Percentiles rank a stretch among this genome's conserved stretches.
Evolutionary conservation across 2,329 filamentous ascomycete genomes (phyloP).

Genomic region (Colletotrichum euphorbiae): DNA sequence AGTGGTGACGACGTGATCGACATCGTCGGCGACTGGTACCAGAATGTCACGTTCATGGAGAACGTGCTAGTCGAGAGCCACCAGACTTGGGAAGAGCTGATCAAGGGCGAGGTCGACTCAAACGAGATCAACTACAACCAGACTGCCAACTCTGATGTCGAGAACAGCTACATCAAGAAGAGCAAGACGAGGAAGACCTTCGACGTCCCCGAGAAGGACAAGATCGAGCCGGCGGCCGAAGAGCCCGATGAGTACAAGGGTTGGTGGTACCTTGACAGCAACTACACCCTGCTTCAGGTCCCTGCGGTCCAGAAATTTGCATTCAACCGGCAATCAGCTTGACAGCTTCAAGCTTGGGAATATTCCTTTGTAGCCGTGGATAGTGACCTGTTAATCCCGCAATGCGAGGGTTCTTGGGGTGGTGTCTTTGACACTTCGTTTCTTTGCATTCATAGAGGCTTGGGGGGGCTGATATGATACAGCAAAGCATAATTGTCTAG

Average conservation of each 20-base stretch:
- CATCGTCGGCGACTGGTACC: constrained; percentile 52
- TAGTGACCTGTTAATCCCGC: too few species aligned
- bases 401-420: too few species aligned
- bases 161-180: constrained; percentile 49
- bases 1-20: constrained; percentile 50
- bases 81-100: constrained; percentile 53
- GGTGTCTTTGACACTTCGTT: background rate
- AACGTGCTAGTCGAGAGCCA: constrained; percentile 52
- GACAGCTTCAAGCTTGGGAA: background rate
- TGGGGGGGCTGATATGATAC: background rate
- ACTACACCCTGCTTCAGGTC: constrained; percentile 47
- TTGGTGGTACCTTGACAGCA: constrained; percentile 53
- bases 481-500: background rate
- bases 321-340: constrained; percentile 13
- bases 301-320: background rate
- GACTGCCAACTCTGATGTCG: constrained; percentile 48
- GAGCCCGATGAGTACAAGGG: constrained; percentile 49
- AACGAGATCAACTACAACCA: constrained; percentile 56
- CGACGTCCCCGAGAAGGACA: constrained; percentile 46
- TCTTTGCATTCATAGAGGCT: background rate
- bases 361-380: background rate
- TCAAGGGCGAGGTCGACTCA: constrained; percentile 51
- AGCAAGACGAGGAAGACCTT: constrained; percentile 48
- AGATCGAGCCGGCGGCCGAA: constrained; percentile 46
- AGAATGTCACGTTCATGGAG: constrained; percentile 49